These are phyloP conservation scores for Mucor plumbeus DNA, from an alignment of 371 early-diverging fungal genomes.

Conservation along the genomic window DNA sequence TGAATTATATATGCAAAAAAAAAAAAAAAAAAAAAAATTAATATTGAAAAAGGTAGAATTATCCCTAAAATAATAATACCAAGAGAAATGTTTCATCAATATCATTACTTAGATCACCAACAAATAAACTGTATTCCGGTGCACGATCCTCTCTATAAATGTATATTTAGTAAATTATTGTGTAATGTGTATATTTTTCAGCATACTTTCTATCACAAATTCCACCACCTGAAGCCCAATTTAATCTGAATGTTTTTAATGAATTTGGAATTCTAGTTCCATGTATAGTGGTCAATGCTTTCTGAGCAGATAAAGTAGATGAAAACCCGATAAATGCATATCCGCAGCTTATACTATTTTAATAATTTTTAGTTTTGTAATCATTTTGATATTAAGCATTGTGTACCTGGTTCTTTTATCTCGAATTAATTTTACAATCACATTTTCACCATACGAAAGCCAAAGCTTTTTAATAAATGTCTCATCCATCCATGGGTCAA, in stretches of 20 bases:
- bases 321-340: constrained; percentile 83
- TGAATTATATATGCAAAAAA: constrained; percentile 6
- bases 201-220: constrained; percentile 50
- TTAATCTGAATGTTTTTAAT: constrained; percentile 81
- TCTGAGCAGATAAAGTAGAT: constrained; percentile 64
- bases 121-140: constrained; percentile 85
- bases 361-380: neutral
- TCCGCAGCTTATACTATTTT: constrained; percentile 57
- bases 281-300: constrained; percentile 70
- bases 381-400: neutral
- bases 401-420: constrained; percentile 60
- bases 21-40: too few species aligned
- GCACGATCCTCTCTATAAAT: constrained; percentile 55
- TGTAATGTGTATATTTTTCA: neutral
- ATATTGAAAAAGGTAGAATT: neutral
- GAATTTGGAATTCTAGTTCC: constrained; percentile 85
- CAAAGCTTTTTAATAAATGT: constrained; percentile 74
- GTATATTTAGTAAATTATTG: constrained; percentile 7
- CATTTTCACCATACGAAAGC: constrained; percentile 70
- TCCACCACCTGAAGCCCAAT: constrained; percentile 89
- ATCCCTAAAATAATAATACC: constrained; percentile 39
- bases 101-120: constrained; percentile 84
- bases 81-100: constrained; percentile 75
- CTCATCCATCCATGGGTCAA: constrained; percentile 89
- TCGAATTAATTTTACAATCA: constrained; percentile 86